Evolutionary conservation across 2,329 filamentous ascomycete species (phyloP).

Genomic region (Ophiocordyceps sinensis): DNA sequence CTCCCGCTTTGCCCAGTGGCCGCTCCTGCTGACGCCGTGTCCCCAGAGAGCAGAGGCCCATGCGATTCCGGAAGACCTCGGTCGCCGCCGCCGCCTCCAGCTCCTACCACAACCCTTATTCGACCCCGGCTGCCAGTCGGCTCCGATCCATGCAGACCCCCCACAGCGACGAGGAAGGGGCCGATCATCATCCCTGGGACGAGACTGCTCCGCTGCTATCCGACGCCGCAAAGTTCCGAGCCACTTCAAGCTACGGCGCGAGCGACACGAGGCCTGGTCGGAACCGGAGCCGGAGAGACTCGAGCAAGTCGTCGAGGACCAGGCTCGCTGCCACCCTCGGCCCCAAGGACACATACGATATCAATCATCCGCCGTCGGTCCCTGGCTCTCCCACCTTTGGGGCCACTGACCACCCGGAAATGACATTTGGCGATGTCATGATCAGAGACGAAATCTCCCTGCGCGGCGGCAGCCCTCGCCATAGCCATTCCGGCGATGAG

Average conservation of each 20-base stretch:
- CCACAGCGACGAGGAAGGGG: constrained; percentile 32
- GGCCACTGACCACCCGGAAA: constrained; percentile 30
- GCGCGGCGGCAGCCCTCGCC: constrained; percentile 13
- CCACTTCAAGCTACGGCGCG: constrained; percentile 25
- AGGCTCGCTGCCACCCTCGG: constrained; percentile 19
- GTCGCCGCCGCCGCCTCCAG: constrained; percentile 21
- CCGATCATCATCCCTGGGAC: constrained; percentile 26
- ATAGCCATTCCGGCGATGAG: constrained; percentile 15
- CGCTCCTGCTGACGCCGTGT: neutral
- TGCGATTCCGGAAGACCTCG: constrained; percentile 50
- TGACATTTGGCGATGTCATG: constrained; percentile 56
- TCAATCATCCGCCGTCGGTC: constrained; percentile 56
- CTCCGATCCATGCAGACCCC: constrained; percentile 20
- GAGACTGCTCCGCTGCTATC: constrained; percentile 43
- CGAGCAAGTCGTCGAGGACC: constrained; percentile 35
- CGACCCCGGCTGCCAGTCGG: constrained; percentile 16
- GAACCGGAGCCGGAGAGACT: constrained; percentile 28
- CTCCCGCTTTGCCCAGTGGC: neutral
- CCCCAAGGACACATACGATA: constrained; percentile 37
- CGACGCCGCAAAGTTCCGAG: constrained; percentile 10
- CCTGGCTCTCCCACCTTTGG: constrained; percentile 45
- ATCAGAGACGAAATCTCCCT: constrained; percentile 48
- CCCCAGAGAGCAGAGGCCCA: constrained; percentile 39
- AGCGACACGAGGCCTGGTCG: constrained; percentile 20
- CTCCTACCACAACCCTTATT: constrained; percentile 20